Evolutionary conservation across 371 early-diverging fungal genomes (phyloP).

Genomic region (Synchytrium microbalum): DNA sequence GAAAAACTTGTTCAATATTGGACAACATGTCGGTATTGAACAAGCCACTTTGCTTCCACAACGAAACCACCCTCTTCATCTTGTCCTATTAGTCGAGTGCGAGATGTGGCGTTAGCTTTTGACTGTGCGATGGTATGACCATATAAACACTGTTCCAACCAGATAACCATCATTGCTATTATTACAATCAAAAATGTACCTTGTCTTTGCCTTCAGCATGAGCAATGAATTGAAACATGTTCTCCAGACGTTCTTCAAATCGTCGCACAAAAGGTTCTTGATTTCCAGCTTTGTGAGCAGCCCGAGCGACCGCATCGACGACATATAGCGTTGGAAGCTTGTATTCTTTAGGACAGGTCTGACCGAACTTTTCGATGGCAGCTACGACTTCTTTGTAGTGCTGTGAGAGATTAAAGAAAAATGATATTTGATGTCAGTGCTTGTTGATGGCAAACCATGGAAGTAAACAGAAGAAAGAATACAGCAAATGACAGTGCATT

Average conservation of each 20-base stretch:
- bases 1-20: background rate
- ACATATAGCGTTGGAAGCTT: conserved; percentile 60
- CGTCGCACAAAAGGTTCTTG: conserved; percentile 34
- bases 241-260: conserved; percentile 50
- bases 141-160: too few relatives aligned
- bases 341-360: conserved; percentile 49
- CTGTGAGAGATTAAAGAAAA: conserved; percentile 20
- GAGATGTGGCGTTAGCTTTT: background rate
- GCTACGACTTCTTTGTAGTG: conserved; percentile 56
- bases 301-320: conserved; percentile 55
- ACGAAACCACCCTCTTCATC: conserved; percentile 50
- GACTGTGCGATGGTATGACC: background rate
- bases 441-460: background rate
- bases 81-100: conserved; percentile 38
- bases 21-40: conserved; percentile 25
- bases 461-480: conserved; percentile 1
- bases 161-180: too few relatives aligned
- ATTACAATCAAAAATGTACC: conserved; percentile 17
- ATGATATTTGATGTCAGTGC: too few relatives aligned
- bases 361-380: conserved; percentile 48
- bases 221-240: conserved; percentile 41
- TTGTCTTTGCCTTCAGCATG: conserved; percentile 42
- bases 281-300: conserved; percentile 35
- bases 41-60: conserved; percentile 47
- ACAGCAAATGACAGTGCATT: background rate